Evolutionary conservation across 352 stramenopile species (phyloP).

Genomic region (Globisporangium nodosum): DNA sequence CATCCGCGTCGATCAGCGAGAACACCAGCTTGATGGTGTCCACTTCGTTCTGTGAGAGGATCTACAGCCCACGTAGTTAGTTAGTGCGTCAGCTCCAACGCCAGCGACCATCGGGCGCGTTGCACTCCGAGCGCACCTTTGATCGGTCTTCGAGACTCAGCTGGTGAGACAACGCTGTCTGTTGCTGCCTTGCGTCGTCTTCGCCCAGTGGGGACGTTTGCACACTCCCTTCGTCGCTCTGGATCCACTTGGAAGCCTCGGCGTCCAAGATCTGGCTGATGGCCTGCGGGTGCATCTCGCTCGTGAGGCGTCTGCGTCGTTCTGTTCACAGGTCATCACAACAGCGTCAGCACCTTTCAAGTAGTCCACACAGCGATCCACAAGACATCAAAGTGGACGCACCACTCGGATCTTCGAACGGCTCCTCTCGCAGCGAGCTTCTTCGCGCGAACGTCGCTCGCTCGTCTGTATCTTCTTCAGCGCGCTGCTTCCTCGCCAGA

Average conservation of each 20-base stretch:
- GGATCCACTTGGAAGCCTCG: conserved; percentile 63
- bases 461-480: background rate
- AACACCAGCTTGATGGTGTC: conserved; percentile 81
- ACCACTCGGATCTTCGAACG: conserved; percentile 8
- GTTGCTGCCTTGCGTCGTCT: background rate
- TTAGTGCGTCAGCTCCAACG: background rate
- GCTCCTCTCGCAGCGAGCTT: conserved; percentile 7
- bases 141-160: conserved; percentile 21
- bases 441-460: background rate
- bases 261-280: conserved; percentile 59
- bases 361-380: background rate
- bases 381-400: background rate
- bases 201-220: conserved; percentile 5
- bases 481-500: conserved; percentile 19
- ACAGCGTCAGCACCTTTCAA: background rate
- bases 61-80: conserved; percentile 12
- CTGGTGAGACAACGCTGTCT: background rate
- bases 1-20: conserved; percentile 73
- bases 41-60: conserved; percentile 53
- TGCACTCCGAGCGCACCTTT: conserved; percentile 14
- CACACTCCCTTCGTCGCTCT: conserved; percentile 31
- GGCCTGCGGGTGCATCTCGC: conserved; percentile 75
- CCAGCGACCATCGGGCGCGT: background rate
- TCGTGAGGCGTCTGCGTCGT: conserved; percentile 44
- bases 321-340: conserved; percentile 13